These are phyloP conservation scores for Anethum foeniculum DNA, from an alignment of 140 eudicot species.

Conservation along the genomic window DNA sequence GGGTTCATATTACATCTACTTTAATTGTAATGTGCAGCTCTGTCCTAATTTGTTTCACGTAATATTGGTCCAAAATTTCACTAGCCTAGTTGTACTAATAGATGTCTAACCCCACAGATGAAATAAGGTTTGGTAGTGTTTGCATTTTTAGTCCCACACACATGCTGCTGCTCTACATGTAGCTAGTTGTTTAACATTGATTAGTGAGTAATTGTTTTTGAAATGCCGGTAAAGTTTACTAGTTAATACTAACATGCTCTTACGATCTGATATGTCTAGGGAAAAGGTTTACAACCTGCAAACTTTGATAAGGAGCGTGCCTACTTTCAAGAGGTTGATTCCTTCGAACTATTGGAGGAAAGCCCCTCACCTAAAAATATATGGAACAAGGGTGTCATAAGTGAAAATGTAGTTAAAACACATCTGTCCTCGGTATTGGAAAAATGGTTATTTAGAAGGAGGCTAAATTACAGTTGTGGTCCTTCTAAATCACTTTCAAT, in stretches of 20 bases:
- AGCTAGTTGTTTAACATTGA: background rate
- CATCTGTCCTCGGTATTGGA: constrained; percentile 55
- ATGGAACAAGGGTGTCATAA: constrained; percentile 61
- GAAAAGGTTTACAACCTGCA: constrained; percentile 47
- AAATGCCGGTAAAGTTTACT: background rate
- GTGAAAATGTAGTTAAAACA: constrained; percentile 27
- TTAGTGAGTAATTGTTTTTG: background rate
- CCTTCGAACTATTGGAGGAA: constrained; percentile 72
- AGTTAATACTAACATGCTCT: background rate
- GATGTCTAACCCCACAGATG: background rate
- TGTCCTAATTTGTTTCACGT: background rate
- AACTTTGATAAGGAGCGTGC: constrained; percentile 76
- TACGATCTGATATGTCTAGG: constrained; percentile 30
- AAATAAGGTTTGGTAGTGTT: background rate
- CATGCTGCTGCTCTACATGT: background rate
- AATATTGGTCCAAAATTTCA: background rate
- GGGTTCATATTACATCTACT: background rate
- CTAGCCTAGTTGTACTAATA: background rate
- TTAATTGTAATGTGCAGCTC: background rate
- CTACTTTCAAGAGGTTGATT: constrained; percentile 86
- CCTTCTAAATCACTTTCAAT: constrained; percentile 57
- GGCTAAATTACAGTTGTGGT: constrained; percentile 27
- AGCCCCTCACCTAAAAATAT: constrained; percentile 92
- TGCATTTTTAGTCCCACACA: background rate
- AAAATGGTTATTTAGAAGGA: constrained; percentile 55